A percentile compares a stretch with the other conserved stretches of the same genome.
Evolutionary conservation across 192 early-diverging fungal genomes (phyloP).

Genomic region (Rhizophagus sp.): DNA sequence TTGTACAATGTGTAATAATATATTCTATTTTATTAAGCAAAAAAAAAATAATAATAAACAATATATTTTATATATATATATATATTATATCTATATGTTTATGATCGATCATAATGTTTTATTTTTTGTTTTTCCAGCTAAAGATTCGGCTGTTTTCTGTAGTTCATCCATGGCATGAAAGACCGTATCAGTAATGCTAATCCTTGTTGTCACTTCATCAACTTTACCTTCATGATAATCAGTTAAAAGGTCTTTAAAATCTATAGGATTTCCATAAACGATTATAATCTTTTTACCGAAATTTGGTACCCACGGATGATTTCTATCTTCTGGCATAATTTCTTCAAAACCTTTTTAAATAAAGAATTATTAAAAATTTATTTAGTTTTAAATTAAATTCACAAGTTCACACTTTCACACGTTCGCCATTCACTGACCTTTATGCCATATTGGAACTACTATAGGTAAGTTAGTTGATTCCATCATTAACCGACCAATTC

Average conservation of each 20-base stretch:
- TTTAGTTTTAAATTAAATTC: not conserved
- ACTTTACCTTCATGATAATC: slow-evolving; percentile 54
- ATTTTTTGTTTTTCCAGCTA: not conserved
- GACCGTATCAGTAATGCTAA: slow-evolving; percentile 55
- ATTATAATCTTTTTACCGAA: slow-evolving; percentile 60
- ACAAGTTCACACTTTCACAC: too few species aligned
- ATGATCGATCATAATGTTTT: not conserved
- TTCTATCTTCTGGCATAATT: slow-evolving; percentile 57
- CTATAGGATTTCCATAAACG: slow-evolving; percentile 73
- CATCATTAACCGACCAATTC: slow-evolving; percentile 83
- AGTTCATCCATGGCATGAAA: slow-evolving; percentile 51
- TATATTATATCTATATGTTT: too few species aligned
- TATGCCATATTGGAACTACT: slow-evolving; percentile 72
- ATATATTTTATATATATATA: too few species aligned
- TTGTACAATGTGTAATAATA: too few species aligned
- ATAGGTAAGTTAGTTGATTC: slow-evolving; percentile 68
- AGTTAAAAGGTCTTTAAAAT: slow-evolving; percentile 61
- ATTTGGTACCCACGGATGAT: slow-evolving; percentile 52
- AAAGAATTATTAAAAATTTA: not conserved
- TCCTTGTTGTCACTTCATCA: slow-evolving; percentile 50
- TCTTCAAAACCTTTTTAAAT: slow-evolving; percentile 55
- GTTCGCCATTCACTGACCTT: slow-evolving; percentile 48
- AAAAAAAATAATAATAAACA: too few species aligned
- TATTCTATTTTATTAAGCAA: too few species aligned
- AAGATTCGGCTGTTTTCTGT: slow-evolving; percentile 21